phyloP scores from a whole-genome alignment of 768 basidiomycete species.

The Suillus occidentalis region DNA sequence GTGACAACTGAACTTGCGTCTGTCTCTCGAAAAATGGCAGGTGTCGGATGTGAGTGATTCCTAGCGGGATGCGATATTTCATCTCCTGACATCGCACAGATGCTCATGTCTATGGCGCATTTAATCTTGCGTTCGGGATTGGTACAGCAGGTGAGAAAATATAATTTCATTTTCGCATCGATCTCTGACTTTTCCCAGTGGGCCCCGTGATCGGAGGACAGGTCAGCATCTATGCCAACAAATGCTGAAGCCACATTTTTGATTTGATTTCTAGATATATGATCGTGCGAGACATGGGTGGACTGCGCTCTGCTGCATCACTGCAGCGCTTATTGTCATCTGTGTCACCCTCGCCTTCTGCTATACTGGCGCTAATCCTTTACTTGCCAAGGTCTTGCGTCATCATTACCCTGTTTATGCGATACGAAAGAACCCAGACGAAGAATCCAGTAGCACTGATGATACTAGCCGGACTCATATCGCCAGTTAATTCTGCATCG shows the following conservation, averaged over 20 bases:
- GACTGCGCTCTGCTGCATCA: constrained; percentile 54
- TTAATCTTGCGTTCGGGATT: constrained; percentile 69
- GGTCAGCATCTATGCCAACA: constrained; percentile 32
- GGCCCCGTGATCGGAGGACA: constrained; percentile 74
- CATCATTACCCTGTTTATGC: constrained; percentile 11
- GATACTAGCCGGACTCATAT: not conserved
- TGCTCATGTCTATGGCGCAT: constrained; percentile 72
- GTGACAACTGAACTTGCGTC: constrained; percentile 66
- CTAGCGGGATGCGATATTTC: not conserved
- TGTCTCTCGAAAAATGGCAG: constrained; percentile 54
- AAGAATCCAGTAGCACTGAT: not conserved
- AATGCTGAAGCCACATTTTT: not conserved
- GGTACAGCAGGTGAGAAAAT: constrained; percentile 54
- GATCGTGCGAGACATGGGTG: constrained; percentile 57
- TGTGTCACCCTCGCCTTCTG: constrained; percentile 41
- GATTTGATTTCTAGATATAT: constrained; percentile 49
- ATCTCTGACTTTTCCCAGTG: constrained; percentile 38
- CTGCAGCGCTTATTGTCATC: constrained; percentile 41
- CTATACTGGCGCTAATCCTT: constrained; percentile 51
- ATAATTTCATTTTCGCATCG: not conserved
- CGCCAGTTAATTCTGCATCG: not conserved
- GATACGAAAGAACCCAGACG: not conserved
- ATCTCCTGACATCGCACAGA: constrained; percentile 38
- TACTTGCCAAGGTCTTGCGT: constrained; percentile 32
- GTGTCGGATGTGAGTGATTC: constrained; percentile 61